phyloP scores from a whole-genome alignment of 2,329 filamentous ascomycete species.

The Penicillium concentricum region DNA sequence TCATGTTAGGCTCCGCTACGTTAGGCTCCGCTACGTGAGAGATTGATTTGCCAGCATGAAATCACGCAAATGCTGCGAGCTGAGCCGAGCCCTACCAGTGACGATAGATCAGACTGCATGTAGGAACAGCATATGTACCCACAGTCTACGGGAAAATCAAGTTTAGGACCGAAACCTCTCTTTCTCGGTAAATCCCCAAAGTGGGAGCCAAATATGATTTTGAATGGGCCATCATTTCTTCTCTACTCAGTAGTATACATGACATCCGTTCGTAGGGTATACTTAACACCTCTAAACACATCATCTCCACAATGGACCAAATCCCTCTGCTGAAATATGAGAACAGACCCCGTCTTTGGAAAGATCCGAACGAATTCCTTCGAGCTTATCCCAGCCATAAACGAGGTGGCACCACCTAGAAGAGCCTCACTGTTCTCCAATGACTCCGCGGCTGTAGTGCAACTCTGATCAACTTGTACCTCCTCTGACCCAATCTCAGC shows the following conservation, averaged over 20 bases:
- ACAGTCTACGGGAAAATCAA: too few relatives aligned
- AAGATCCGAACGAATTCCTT: conserved; percentile 43
- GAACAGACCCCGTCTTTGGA: conserved; percentile 52
- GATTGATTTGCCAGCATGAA: conserved; percentile 39
- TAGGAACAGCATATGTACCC: background rate
- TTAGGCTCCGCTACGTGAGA: conserved; percentile 45
- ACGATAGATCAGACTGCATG: background rate
- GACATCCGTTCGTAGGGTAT: conserved; percentile 57
- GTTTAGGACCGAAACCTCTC: background rate
- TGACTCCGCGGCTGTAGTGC: background rate
- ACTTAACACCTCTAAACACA: conserved; percentile 54
- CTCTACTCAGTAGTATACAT: conserved; percentile 44
- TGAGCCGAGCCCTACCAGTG: background rate
- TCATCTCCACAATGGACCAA: conserved; percentile 57
- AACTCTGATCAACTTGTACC: background rate
- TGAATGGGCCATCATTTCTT: background rate
- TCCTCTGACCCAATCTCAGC: background rate
- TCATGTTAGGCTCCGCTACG: conserved; percentile 46
- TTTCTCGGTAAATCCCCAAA: background rate
- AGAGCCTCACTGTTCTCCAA: conserved; percentile 34
- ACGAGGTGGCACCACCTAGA: conserved; percentile 57
- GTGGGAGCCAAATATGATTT: too few relatives aligned
- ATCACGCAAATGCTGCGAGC: conserved; percentile 9
- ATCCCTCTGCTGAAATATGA: conserved; percentile 57
- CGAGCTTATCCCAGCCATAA: conserved; percentile 38